A percentile compares a stretch with the other conserved stretches of the same genome.
Evolutionary conservation across 75 land plant genomes (phyloP).

Genomic region (Ceratopteris richardii): DNA sequence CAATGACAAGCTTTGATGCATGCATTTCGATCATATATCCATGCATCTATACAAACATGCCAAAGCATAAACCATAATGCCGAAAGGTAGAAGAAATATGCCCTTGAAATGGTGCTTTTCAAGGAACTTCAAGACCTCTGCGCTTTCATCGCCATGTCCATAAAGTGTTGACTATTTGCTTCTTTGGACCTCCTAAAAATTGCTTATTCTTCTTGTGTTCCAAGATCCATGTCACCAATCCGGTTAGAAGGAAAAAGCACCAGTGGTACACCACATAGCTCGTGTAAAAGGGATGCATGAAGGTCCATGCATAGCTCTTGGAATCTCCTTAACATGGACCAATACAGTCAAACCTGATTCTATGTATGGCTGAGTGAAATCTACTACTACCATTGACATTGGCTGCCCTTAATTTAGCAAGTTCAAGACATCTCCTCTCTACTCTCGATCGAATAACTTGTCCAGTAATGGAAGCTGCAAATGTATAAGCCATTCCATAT

Average conservation of each 20-base stretch:
- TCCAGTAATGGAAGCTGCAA: conserved; percentile 80
- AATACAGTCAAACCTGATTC: conserved; percentile 34
- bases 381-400: too few species aligned
- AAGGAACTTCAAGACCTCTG: too few species aligned
- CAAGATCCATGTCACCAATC: conserved; percentile 79
- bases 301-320: conserved; percentile 28
- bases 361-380: conserved; percentile 46
- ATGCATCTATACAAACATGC: too few species aligned
- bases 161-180: conserved; percentile 72
- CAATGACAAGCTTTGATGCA: too few species aligned
- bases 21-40: too few species aligned
- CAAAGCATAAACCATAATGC: too few species aligned
- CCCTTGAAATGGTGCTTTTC: too few species aligned
- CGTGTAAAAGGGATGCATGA: conserved; percentile 70
- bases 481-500: conserved; percentile 81
- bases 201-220: conserved; percentile 80
- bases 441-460: conserved; percentile 92
- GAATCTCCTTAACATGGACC: conserved; percentile 26
- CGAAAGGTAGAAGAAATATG: too few species aligned
- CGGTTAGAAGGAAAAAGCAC: conserved; percentile 77
- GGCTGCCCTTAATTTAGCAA: not conserved
- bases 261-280: conserved; percentile 84
- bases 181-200: conserved; percentile 82
- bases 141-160: too few species aligned
- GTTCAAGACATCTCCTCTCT: conserved; percentile 50